Percentiles rank a stretch among this genome's conserved stretches.
Evolutionary conservation across 768 basidiomycete genomes (phyloP).

Genomic region (Xerocomus spinulosus): DNA sequence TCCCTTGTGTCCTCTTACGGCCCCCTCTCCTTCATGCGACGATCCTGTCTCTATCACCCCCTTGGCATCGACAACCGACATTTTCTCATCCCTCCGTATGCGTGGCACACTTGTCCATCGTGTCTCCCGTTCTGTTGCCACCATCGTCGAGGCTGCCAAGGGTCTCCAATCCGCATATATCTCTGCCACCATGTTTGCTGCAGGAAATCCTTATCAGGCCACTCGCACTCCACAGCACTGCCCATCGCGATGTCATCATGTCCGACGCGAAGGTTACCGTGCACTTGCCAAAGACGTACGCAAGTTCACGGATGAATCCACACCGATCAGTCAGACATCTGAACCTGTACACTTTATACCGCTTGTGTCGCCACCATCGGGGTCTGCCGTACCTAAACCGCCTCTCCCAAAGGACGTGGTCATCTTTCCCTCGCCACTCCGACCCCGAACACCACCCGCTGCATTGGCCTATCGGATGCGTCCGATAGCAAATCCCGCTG

Average conservation of each 20-base stretch:
- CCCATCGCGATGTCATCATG: constrained; percentile 9
- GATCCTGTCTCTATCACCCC: constrained; percentile 15
- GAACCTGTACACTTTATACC: constrained; percentile 39
- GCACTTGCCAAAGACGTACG: constrained; percentile 40
- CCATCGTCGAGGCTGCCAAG: constrained; percentile 49
- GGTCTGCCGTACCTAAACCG: constrained; percentile 23
- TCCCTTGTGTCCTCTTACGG: constrained; percentile 31
- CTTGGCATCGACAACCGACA: background rate
- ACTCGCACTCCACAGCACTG: constrained; percentile 15
- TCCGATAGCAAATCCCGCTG: constrained; percentile 56
- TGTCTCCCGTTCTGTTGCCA: constrained; percentile 35
- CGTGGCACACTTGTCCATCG: constrained; percentile 20
- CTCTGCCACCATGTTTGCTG: constrained; percentile 46
- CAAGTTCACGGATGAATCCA: constrained; percentile 31
- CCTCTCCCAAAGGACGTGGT: constrained; percentile 34
- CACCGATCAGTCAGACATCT: constrained; percentile 9
- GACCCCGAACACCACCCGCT: constrained; percentile 32
- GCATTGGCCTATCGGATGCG: constrained; percentile 45
- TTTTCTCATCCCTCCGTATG: constrained; percentile 4
- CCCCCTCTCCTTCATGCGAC: constrained; percentile 13
- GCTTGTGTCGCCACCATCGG: constrained; percentile 34
- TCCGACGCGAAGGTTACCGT: constrained; percentile 40
- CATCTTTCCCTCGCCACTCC: constrained; percentile 40
- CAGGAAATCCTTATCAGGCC: constrained; percentile 27
- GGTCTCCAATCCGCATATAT: constrained; percentile 58